Evolutionary conservation across 805 yeast species (phyloP), one percentile per base, ranked within the genome.

Genomic region (Nakazawaea ishiwadae): DNA sequence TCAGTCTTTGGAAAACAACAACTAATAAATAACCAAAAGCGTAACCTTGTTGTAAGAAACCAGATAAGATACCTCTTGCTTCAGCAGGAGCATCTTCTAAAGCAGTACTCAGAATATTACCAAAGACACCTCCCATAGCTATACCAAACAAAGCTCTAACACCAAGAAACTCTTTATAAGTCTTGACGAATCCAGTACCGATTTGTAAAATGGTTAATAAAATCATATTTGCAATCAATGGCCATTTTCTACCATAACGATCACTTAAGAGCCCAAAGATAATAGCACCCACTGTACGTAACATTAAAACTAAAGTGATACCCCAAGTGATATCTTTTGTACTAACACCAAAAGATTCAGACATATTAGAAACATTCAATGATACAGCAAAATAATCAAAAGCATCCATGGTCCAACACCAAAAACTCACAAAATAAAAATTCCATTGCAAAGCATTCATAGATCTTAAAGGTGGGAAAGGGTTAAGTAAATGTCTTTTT

Each of bases 21-120:
- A 79, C 86, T 45, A 81, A 54, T 19, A 81, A 60, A 51, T 79
- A 81, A 18, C 89, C 89, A 36, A 81, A 70, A 1, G 84, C 81
- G 50, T 81, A 87, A 46, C 95, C 95, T 57, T 85, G 84, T 60
- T 86, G 95, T 55, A 87, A 75, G 31, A 84, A 58, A 36, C 86
- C 87, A 27, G 81, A 73, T 36, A 81, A 59, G 44, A 79, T 66
- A 35, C 85, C 82, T 59, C 76, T 65, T 26, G 82, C 75, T 27
- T 59, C 66, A 20, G 56, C 51, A 10, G 81, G 80, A 49, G 75
- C 65, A 55, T 73, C 79, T 47, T 75, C 80, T 30, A 76, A 51
- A 14, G 79, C 71, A 15, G 75, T 70, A 19, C 77, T 73, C 17
- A 77, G 66, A 27, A 78, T 75, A 44, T 71, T 69, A 44, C 80